Evolutionary conservation across 2,329 filamentous ascomycete genomes (phyloP), one percentile per base, ranked within the genome.

Genomic region (Colletotrichum theobromicola): DNA sequence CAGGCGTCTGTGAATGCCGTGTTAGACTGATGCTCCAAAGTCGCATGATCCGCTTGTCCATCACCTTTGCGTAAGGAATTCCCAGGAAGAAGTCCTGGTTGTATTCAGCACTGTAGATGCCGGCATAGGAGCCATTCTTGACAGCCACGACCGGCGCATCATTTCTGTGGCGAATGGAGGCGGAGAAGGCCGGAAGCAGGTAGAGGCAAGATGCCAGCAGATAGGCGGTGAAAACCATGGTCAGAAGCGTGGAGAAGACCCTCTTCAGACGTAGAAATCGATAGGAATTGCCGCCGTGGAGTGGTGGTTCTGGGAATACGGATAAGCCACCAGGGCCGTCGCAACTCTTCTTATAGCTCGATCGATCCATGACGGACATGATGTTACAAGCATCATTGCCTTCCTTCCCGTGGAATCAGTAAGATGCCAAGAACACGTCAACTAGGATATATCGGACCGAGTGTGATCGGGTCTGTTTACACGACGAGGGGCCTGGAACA

Each of bases 21-120:
- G 9, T 64, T 37, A 63, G 58, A 28, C 4, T 34, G n/a, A 21
- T 16, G 15, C 34, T 37, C 24, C 32, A 42, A 85, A 78, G 24
- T 13, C 34, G 16, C 12, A 32, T 10, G 12, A 21, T 46, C 53
- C 12, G 37, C 10, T 42, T 42, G 57, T 9, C 12, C 35, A 76
- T 58, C 21, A 78, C 70, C 62, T 77, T 73, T 16, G 89, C 89
- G 78, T 87, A 91, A 0, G 89, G 89, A 7, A 91, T 85, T 3
- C 86, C 86, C 9, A 88, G 79, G 75, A 88, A 89, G 72, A 85
- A 82, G 67, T 89, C 87, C 34, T 87, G 86, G 28, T 84, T 76
- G 62, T 87, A 88, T 4, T 80, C 75, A 1, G 80, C 53, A 37
- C 80, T 82, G 62, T 83, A 79, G 3, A 81, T 69, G 1, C 87